Percentiles rank a stretch among this genome's conserved stretches.
phyloP scores from a whole-genome alignment of 2,329 filamentous ascomycete genomes.

The Botryotinia calthae region DNA sequence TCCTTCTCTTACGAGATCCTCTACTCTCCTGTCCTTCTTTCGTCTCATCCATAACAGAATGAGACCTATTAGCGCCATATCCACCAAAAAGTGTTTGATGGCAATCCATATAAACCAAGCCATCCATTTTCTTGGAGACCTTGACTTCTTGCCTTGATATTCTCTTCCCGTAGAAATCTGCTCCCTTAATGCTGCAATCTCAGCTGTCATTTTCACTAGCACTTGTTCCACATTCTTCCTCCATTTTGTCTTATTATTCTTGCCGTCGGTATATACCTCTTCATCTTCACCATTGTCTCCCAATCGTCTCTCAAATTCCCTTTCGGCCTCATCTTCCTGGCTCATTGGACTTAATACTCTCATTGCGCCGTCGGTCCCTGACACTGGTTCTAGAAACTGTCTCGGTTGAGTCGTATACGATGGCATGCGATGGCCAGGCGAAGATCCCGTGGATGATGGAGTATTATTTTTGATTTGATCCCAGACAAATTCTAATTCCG shows the following conservation, averaged over 20 bases:
- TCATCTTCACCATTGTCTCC: conserved; percentile 44
- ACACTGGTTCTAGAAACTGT: conserved; percentile 47
- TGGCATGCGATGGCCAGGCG: conserved; percentile 46
- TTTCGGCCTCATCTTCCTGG: conserved; percentile 70
- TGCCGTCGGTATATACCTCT: conserved; percentile 42
- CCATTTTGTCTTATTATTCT: conserved; percentile 60
- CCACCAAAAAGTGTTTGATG: conserved; percentile 71
- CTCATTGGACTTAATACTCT: conserved; percentile 82
- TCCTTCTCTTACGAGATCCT: conserved; percentile 69
- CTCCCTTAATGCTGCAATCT: conserved; percentile 87
- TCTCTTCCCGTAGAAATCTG: conserved; percentile 78
- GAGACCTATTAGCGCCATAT: conserved; percentile 63
- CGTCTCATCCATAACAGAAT: conserved; percentile 70
- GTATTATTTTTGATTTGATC: conserved; percentile 92
- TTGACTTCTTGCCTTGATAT: conserved; percentile 63
- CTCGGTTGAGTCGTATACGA: conserved; percentile 38
- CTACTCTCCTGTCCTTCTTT: conserved; percentile 67
- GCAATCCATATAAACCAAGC: conserved; percentile 67
- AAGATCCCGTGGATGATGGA: conserved; percentile 59
- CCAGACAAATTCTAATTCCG: conserved; percentile 98
- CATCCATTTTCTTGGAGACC: conserved; percentile 66
- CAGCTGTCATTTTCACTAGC: conserved; percentile 84
- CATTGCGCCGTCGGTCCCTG: conserved; percentile 56
- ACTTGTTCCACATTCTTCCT: conserved; percentile 79
- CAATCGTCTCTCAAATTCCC: conserved; percentile 48